Evolutionary conservation across 192 early-diverging fungal genomes (phyloP).

Genomic region (Mortierella alpina): DNA sequence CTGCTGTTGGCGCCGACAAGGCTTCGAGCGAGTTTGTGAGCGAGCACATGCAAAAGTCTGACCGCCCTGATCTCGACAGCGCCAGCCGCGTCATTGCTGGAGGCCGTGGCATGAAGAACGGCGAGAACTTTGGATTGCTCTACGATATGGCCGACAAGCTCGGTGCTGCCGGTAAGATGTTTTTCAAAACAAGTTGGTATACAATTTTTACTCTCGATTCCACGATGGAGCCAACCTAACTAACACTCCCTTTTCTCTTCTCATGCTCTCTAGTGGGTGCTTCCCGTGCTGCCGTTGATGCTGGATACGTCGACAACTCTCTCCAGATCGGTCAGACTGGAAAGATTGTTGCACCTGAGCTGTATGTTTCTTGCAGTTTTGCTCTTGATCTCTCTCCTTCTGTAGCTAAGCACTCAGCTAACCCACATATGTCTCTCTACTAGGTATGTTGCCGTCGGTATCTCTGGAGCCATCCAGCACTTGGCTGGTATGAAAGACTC

Average conservation of each 20-base stretch:
- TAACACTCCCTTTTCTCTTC: background rate
- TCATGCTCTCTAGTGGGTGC: constrained; percentile 80
- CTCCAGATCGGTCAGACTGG: constrained; percentile 99
- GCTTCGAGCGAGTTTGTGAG: constrained; percentile 81
- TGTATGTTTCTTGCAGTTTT: constrained; percentile 29
- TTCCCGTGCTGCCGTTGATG: constrained; percentile 97
- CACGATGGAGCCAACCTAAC: too few relatives aligned
- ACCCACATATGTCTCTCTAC: background rate
- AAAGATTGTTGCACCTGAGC: constrained; percentile 94
- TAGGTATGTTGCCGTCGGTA: constrained; percentile 94
- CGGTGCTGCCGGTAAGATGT: constrained; percentile 84
- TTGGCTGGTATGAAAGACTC: constrained; percentile 99
- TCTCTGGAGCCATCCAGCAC: constrained; percentile 97
- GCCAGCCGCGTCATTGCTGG: constrained; percentile 94
- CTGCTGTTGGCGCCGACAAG: constrained; percentile 60
- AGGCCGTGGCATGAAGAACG: constrained; percentile 96
- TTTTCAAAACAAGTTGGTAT: background rate
- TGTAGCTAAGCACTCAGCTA: background rate
- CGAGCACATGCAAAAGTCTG: constrained; percentile 92
- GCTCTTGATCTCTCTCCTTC: constrained; percentile 4
- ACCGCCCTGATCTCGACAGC: constrained; percentile 90
- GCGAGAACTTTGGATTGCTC: constrained; percentile 91
- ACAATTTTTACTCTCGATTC: background rate
- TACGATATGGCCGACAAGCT: constrained; percentile 95
- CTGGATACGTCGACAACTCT: constrained; percentile 95